Evolutionary conservation across 139 green algal genomes (phyloP).

Genomic region (Marvania coccoides): DNA sequence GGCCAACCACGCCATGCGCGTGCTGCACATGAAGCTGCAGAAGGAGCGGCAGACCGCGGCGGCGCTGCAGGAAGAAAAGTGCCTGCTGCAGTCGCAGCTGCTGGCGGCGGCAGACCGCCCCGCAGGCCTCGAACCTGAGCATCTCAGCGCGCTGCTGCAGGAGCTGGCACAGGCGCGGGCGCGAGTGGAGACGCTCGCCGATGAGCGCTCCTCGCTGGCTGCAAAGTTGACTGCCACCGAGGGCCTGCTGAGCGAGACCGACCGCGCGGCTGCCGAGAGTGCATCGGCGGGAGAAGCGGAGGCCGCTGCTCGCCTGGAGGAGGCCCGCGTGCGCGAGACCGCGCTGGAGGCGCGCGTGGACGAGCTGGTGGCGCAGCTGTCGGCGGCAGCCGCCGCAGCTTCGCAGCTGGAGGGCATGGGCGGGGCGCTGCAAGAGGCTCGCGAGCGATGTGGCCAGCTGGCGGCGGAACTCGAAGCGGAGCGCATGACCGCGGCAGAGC

Average conservation of each 20-base stretch:
- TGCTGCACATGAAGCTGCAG: background rate
- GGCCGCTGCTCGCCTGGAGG: background rate
- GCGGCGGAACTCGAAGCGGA: background rate
- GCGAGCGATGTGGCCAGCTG: conserved; percentile 1
- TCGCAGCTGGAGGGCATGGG: background rate
- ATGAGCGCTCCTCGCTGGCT: background rate
- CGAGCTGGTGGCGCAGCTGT: background rate
- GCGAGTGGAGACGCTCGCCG: background rate
- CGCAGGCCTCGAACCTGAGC: background rate
- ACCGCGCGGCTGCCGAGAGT: background rate
- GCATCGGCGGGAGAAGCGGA: background rate
- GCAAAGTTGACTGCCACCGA: background rate
- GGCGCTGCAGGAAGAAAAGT: conserved; percentile 6
- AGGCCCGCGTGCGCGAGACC: background rate
- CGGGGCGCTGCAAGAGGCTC: conserved; percentile 1
- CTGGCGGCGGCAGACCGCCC: background rate
- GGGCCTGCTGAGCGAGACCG: background rate
- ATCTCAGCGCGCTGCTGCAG: background rate
- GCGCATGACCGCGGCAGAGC: background rate
- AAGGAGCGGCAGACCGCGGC: background rate
- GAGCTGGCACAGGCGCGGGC: background rate
- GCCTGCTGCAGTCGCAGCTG: conserved; percentile 2
- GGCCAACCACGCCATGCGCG: background rate
- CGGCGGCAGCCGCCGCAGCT: background rate
- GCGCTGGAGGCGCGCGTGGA: background rate